These are phyloP conservation scores for Paracoccidioides brasiliensis DNA, from an alignment of 2,329 filamentous ascomycete species.

Conservation along the genomic window DNA sequence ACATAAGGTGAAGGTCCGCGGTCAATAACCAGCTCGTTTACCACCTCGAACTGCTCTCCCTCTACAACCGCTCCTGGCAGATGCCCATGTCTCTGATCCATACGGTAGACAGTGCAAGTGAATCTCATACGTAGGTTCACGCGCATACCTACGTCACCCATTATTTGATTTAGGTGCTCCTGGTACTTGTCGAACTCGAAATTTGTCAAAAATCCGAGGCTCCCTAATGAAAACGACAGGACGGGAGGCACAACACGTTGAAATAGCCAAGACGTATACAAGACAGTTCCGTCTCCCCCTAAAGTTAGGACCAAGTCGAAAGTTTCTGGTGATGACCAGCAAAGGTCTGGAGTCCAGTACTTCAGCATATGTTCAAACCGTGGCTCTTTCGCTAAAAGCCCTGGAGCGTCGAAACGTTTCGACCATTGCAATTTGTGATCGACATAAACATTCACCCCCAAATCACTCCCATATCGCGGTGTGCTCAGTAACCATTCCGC, in stretches of 20 bases:
- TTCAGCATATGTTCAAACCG: conserved; percentile 72
- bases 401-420: conserved; percentile 69
- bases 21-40: conserved; percentile 97
- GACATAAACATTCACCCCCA: conserved; percentile 97
- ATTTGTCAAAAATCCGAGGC: conserved; percentile 88
- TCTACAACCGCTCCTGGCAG: conserved; percentile 57
- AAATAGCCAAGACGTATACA: conserved; percentile 95
- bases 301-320: conserved; percentile 92
- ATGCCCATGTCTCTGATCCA: conserved; percentile 36
- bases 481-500: conserved; percentile 78
- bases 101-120: conserved; percentile 89
- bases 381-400: conserved; percentile 58
- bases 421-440: conserved; percentile 84
- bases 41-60: conserved; percentile 90
- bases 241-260: conserved; percentile 90
- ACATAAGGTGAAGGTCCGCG: conserved; percentile 93
- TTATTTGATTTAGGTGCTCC: conserved; percentile 70
- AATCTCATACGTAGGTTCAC: conserved; percentile 98
- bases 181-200: conserved; percentile 91
- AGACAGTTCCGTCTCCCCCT: conserved; percentile 89
- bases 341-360: conserved; percentile 94
- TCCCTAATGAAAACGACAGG: conserved; percentile 81
- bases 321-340: conserved; percentile 83
- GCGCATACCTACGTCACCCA: conserved; percentile 92
- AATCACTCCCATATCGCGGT: conserved; percentile 72